Percentiles rank a stretch among this genome's conserved stretches.
phyloP scores from a whole-genome alignment of 495 filamentous ascomycete genomes.

The Hypoxylon rickii region DNA sequence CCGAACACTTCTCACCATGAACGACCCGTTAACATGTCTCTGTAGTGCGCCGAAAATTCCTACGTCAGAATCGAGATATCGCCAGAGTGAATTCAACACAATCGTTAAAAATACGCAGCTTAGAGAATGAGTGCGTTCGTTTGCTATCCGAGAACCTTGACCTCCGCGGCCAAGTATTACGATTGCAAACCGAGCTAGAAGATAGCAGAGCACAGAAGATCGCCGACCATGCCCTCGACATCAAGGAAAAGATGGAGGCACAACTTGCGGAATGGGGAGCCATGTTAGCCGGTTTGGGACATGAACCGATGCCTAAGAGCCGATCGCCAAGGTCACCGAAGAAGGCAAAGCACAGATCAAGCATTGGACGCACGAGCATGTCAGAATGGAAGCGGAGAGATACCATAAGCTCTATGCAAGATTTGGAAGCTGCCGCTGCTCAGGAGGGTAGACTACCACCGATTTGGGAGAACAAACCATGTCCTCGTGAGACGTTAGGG shows the following conservation, averaged over 20 bases:
- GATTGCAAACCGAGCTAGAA: slow-evolving; percentile 68
- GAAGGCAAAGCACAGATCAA: slow-evolving; percentile 37
- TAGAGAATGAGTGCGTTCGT: slow-evolving; percentile 83
- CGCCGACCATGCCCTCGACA: slow-evolving; percentile 66
- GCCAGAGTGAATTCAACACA: slow-evolving; percentile 89
- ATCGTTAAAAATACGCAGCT: slow-evolving; percentile 81
- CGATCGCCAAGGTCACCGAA: slow-evolving; percentile 41
- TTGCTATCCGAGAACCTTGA: slow-evolving; percentile 86
- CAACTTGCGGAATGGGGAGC: slow-evolving; percentile 69
- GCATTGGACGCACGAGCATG: slow-evolving; percentile 40
- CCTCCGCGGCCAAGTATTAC: slow-evolving; percentile 76
- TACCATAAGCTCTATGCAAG: slow-evolving; percentile 47
- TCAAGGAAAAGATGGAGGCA: slow-evolving; percentile 70
- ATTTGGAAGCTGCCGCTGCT: slow-evolving; percentile 56
- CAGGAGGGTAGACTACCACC: slow-evolving; percentile 74
- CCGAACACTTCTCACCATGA: neutral
- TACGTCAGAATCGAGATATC: slow-evolving; percentile 94
- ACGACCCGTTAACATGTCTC: slow-evolving; percentile 16
- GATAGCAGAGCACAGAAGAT: slow-evolving; percentile 50
- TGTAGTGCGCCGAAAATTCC: slow-evolving; percentile 80
- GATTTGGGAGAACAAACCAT: slow-evolving; percentile 82
- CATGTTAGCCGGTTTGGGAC: slow-evolving; percentile 67
- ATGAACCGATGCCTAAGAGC: slow-evolving; percentile 49
- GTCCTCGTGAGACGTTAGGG: slow-evolving; percentile 74
- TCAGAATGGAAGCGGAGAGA: slow-evolving; percentile 52